Evolutionary conservation across 192 early-diverging fungal species (phyloP).

Genomic region (Coemansia sp.): DNA sequence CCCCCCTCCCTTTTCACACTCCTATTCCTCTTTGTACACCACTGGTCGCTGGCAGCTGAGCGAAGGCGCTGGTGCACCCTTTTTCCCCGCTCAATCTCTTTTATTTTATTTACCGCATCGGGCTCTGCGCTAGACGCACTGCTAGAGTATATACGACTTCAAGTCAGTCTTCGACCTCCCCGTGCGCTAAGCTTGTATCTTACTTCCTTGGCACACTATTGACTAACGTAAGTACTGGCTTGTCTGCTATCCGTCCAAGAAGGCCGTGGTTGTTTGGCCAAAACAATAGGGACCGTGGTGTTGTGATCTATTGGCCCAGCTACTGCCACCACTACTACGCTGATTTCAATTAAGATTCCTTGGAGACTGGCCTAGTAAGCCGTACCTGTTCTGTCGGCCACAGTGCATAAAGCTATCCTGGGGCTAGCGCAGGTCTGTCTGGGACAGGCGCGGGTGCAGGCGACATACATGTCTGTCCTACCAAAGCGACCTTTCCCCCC

Average conservation of each 20-base stretch:
- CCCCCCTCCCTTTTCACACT: background rate
- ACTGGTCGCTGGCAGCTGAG: background rate
- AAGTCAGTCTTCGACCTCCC: background rate
- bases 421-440: background rate
- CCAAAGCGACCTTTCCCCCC: background rate
- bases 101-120: background rate
- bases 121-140: conserved; percentile 6
- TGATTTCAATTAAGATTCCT: background rate
- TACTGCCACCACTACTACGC: background rate
- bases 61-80: conserved; percentile 1
- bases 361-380: background rate
- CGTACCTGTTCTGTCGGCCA: background rate
- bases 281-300: background rate
- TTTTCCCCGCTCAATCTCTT: background rate
- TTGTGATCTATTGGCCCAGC: background rate
- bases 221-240: conserved; percentile 8
- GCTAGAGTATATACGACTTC: background rate
- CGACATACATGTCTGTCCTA: background rate
- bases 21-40: background rate
- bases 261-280: background rate
- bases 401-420: too few relatives aligned
- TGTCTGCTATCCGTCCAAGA: background rate
- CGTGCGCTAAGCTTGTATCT: background rate
- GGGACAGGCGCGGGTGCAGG: background rate
- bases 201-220: conserved; percentile 5